Percentiles rank a stretch among this genome's conserved stretches.
Conservation (phyloP, 2,329 filamentous ascomycete species). For the Xylariaceae sp. region DNA sequence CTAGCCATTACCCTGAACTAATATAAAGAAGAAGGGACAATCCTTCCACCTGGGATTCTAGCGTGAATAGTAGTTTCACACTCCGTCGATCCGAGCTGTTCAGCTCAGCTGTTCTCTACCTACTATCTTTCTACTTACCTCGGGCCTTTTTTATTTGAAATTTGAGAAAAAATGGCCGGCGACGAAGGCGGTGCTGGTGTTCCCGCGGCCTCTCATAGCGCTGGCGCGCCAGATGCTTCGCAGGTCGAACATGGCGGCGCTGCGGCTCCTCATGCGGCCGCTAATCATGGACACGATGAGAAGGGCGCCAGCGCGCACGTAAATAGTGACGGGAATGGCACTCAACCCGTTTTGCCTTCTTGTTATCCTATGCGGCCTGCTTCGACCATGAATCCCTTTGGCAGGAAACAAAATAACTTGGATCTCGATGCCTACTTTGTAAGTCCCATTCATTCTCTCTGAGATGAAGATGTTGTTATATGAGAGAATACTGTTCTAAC, state of each 20-base stretch:
- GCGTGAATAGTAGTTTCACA: too few relatives aligned
- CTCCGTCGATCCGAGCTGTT: too few relatives aligned
- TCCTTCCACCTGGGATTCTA: too few relatives aligned
- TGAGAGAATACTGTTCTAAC: background rate
- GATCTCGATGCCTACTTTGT: constrained; percentile 45
- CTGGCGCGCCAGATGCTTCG: background rate
- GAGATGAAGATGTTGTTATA: background rate
- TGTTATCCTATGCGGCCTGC: constrained; percentile 19
- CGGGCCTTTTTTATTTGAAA: background rate
- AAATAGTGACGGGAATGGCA: constrained; percentile 10
- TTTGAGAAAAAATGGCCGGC: constrained; percentile 22
- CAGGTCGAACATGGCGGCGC: constrained; percentile 12
- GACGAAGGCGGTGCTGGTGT: constrained; percentile 18
- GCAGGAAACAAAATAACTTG: constrained; percentile 31
- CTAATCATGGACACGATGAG: constrained; percentile 10
- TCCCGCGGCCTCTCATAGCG: constrained; percentile 4
- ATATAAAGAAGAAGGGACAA: too few relatives aligned
- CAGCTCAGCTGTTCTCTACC: too few relatives aligned
- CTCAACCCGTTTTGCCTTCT: constrained; percentile 20
- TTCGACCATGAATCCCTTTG: constrained; percentile 31
- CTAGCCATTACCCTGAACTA: too few relatives aligned
- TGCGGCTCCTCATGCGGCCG: constrained; percentile 14
- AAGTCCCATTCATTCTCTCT: constrained; percentile 12
- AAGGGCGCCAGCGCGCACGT: constrained; percentile 8
- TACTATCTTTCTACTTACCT: too few relatives aligned